Evolutionary conservation across 2,329 filamentous ascomycete species (phyloP), one percentile per base, ranked within the genome.

Genomic region (Lecanicillium sp.): DNA sequence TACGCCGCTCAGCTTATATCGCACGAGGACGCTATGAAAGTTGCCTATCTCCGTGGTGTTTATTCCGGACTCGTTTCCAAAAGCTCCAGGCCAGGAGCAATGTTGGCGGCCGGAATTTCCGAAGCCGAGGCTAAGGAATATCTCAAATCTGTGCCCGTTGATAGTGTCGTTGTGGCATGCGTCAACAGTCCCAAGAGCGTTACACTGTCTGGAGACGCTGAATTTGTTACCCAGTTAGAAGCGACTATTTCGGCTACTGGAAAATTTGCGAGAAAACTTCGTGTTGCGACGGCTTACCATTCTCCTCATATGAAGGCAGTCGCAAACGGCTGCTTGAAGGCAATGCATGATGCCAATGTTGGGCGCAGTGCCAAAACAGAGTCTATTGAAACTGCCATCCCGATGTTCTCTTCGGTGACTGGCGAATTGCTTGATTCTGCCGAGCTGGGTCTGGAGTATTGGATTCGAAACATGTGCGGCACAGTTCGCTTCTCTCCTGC

Each of bases 201-300:
- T 1, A 68, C 66, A 1, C 33, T 67, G 1, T 59, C 57, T 14
- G 64, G 64, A 1, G 58, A 64, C 23, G 37, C 44, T 1, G 37
- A 37, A 1, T 52, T 55, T 26, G 52, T 69, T 11, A 53, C 60
- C 21, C 15, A 33, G 1, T 39, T 58, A 2, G 44, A 49, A 32
- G 24, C 42, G 10, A 10, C 35, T 1, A 23, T 56, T 1, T 12
- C 30, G 1, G 12, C 48, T 10, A 47, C 53, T 9, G 48, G 47
- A 2, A 51, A 55, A 3, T 60, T 59, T 43, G 50, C 52, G 2
- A 43, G 53, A 2, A 54, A 51, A 33, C 29, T 60, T 3, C 62
- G 65, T 15, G 67, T 74, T 6, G 37, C 21, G 7, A 49, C 46
- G 2, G 55, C 52, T 6, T 57, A 63, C 37, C 61, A 63, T 40